Base-by-base conservation (phyloP, 257 asterid genomes). In the Penstemon davidsonii region DNA sequence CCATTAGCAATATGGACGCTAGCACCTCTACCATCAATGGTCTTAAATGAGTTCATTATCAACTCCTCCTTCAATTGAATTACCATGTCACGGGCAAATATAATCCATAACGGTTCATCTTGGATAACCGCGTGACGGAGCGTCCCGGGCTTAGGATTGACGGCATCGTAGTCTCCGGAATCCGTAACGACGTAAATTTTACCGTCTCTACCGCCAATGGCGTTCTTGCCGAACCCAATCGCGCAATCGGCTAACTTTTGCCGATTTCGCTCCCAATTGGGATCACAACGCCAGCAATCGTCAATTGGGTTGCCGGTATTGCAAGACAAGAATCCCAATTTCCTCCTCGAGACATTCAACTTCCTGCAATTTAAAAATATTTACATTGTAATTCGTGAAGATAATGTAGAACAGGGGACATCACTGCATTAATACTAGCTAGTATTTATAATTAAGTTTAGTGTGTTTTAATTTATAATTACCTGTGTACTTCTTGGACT, bases 11-110 rank as follows among this genome's bases (percentile, higher is more conserved):
- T 83, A 77, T 87, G 94, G 6, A 85, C 94, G 19, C 79, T 81
- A 4, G 90, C 86, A 0, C 90, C 93, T 19, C 93, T 64, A 7
- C 93, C 93, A 50, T 86, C 93, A 41, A 87, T 81, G 11, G 91
- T 87, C 81, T 87, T 87, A 66, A 82, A 85, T 5, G 91, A 84
- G 81, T 85, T 87, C 88, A 87, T 78, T 47, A 87, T 76, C 44
- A 87, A 55, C 55, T 87, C 94, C 66, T 83, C 84, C 62, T 85
- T 87, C 71, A 87, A 66, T 25, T 67, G 81, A 36, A 87, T 87
- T 0, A 79, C 85, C 94, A 87, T 87, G 64, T 87, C 94, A 5
- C 86, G 73, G 0, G 78, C 82, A 62, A 87, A 87, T 53, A 82
- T 81, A 75, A 87, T 81, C 92, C 92, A 86, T 25, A 86, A 47